A percentile compares a stretch with the other conserved stretches of the same genome.
Conservation (phyloP, 73 alveolate species). For the Paramecium pentaurelia region DNA sequence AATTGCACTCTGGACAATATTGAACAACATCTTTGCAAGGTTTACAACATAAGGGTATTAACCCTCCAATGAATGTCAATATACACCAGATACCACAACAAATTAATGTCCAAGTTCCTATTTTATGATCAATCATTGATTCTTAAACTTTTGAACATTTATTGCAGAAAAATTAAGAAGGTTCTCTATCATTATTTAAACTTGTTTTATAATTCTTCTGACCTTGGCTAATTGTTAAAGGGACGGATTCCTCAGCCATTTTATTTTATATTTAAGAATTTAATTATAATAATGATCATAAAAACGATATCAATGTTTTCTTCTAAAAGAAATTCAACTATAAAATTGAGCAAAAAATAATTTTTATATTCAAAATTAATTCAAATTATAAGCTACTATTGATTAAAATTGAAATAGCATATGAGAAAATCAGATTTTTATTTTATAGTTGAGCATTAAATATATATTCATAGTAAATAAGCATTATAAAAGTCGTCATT, state of each 20-base stretch:
- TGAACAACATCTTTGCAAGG: neutral
- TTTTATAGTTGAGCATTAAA: too few species aligned
- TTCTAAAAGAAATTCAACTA: neutral
- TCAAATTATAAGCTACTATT: neutral
- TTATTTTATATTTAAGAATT: neutral
- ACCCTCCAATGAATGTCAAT: constrained; percentile 25
- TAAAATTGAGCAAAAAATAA: neutral
- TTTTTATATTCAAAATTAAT: too few species aligned
- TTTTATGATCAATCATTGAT: neutral
- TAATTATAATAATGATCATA: neutral
- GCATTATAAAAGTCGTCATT: too few species aligned
- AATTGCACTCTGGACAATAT: constrained; percentile 18
- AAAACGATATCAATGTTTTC: neutral
- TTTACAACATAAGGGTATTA: neutral
- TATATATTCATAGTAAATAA: too few species aligned
- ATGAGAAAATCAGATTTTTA: neutral
- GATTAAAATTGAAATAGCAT: neutral
- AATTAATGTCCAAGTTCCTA: neutral
- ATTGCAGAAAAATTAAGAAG: neutral
- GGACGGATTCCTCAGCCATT: neutral
- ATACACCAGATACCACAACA: constrained; percentile 2
- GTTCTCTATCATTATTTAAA: neutral
- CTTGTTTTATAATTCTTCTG: neutral
- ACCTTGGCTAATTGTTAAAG: neutral
- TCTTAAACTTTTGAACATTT: neutral